Evolutionary conservation across 2,329 filamentous ascomycete genomes (phyloP), one percentile per base, ranked within the genome.

Genomic region (Diaporthe helianthi): DNA sequence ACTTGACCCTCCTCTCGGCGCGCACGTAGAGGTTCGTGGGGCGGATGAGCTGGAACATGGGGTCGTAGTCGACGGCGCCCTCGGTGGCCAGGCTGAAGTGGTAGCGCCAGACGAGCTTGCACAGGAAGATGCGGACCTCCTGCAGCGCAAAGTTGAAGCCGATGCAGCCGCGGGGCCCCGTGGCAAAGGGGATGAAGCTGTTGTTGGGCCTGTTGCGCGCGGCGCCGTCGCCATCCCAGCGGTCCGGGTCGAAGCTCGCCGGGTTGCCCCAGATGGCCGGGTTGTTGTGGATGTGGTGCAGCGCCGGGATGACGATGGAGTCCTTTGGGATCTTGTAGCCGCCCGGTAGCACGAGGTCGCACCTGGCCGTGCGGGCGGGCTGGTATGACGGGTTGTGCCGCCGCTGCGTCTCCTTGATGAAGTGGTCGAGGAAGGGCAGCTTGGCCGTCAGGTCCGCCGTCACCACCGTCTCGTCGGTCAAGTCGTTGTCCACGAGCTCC

Each of bases 71-170:
- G 7, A 89, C 78, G 0, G 83, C 78, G 1, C 80, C 84, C 5
- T 86, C 80, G 4, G 81, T 80, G n/a, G 83, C 86, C n/a, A 82
- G 76, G 12, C 71, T 76, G 69, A 88, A 90, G 67, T 85, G 79
- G 74, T 90, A 90, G 9, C 88, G 80, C 69, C 84, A 90, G 2
- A 90, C 76, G 46, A 90, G 77, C 79, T 89, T 86, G 1, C 83
- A 80, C 71, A 90, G 47, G 73, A 88, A 84, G 4, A 89, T 80
- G 79, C 89, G 89, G 69, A 89, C 81, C 76, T 90, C 87, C 69
- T 85, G 83, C 8, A 90, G 78, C 0, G 87, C 88, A 76, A 90
- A 89, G 77, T 89, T 90, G 82, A 89, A 90, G 0, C 88, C 89
- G 67, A 90, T 86, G 71, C 89, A 90, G 78, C 83, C 84, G 1